These are phyloP conservation scores for Breviolum minutum DNA, from an alignment of 73 alveolate genomes.

Conservation along the genomic window DNA sequence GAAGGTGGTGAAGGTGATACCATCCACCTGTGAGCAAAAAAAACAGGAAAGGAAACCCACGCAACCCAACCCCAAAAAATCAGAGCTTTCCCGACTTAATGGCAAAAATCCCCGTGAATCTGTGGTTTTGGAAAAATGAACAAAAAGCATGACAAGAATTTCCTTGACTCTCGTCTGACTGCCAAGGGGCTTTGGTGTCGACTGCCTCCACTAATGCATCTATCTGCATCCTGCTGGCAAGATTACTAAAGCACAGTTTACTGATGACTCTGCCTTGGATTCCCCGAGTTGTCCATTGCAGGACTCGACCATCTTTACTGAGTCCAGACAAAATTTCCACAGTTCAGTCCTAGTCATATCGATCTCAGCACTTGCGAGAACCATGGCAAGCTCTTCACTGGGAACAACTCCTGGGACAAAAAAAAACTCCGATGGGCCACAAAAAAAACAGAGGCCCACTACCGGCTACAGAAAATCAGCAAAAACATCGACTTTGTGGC, in stretches of 20 bases:
- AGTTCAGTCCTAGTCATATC: constrained; percentile 24
- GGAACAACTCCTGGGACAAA: constrained; percentile 30
- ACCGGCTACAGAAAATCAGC: too few species aligned
- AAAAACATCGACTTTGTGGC: neutral
- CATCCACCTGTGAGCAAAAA: constrained; percentile 15
- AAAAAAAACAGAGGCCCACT: neutral
- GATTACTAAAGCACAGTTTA: too few species aligned
- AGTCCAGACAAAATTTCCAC: too few species aligned
- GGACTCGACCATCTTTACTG: neutral
- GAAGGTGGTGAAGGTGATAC: constrained; percentile 61
- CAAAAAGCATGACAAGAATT: neutral
- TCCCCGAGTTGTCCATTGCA: neutral
- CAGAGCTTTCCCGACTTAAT: neutral
- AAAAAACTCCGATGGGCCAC: neutral
- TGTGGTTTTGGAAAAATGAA: neutral
- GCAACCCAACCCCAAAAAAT: too few species aligned
- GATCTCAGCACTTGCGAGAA: constrained; percentile 15
- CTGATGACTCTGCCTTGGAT: neutral
- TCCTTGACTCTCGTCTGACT: too few species aligned
- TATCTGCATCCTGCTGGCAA: constrained; percentile 19
- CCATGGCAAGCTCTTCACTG: constrained; percentile 40
- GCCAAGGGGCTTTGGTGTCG: constrained; percentile 27
- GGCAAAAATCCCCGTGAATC: neutral
- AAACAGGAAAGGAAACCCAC: neutral
- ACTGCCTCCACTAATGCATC: constrained; percentile 80